These are phyloP conservation scores for Ceratobasidium sp. DNA, from an alignment of 1,284 basidiomycete species.

Conservation along the genomic window DNA sequence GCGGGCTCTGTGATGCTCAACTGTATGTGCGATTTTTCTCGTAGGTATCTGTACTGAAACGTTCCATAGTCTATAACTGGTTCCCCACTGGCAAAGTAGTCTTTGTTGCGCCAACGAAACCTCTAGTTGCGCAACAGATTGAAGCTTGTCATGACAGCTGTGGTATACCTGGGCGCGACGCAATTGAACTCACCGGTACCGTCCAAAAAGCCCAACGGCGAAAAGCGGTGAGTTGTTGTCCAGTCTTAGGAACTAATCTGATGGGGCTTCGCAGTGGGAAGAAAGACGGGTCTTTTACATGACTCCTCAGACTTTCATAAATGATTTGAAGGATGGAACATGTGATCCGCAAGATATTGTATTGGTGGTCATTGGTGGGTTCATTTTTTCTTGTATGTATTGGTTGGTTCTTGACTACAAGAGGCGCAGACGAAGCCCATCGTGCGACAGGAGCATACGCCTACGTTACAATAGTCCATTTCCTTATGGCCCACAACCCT, in stretches of 20 bases:
- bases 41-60: slow-evolving; percentile 41
- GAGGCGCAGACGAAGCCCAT: slow-evolving; percentile 88
- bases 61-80: slow-evolving; percentile 83
- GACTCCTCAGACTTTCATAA: slow-evolving; percentile 96
- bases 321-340: slow-evolving; percentile 79
- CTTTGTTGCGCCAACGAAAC: slow-evolving; percentile 96
- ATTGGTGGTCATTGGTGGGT: slow-evolving; percentile 80
- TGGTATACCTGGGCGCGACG: slow-evolving; percentile 90
- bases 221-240: slow-evolving; percentile 65
- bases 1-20: slow-evolving; percentile 97
- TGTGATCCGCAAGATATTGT: slow-evolving; percentile 85
- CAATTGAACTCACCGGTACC: slow-evolving; percentile 85
- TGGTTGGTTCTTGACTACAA: not conserved
- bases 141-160: slow-evolving; percentile 93
- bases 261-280: slow-evolving; percentile 69
- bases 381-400: not conserved
- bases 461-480: slow-evolving; percentile 90
- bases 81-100: slow-evolving; percentile 93
- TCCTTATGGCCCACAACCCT: slow-evolving; percentile 92
- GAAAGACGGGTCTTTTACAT: slow-evolving; percentile 95
- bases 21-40: slow-evolving; percentile 63
- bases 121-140: slow-evolving; percentile 94
- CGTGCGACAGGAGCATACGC: slow-evolving; percentile 93
- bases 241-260: not conserved
- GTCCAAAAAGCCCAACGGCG: slow-evolving; percentile 62